Evolutionary conservation across 257 asterid species (phyloP), one percentile per base, ranked within the genome.

Genomic region (Capsicum baccatum): DNA sequence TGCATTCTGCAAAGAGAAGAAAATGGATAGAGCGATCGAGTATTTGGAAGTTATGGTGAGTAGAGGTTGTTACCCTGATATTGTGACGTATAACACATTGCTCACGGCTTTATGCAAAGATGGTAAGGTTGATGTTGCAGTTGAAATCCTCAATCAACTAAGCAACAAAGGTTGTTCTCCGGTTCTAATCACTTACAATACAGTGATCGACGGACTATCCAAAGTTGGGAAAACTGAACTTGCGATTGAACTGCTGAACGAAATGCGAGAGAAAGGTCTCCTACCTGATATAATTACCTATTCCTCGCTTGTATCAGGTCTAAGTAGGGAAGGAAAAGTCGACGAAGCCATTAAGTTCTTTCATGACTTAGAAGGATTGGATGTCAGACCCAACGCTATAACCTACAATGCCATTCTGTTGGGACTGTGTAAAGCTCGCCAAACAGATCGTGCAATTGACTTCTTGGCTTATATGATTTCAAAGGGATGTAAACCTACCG

Each of bases 41-140:
- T 95, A 92, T 89, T 87, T 95, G 12, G 98, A 95, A 92, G 86
- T 89, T 78, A 95, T 95, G 99, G 91, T 94, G 14, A 86, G 94
- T 5, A 86, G 95, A 64, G 97, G 97, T 6, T 95, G 98, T 81
- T 91, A 94, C 84, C 99, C 99, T 8, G 97, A 95, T 85, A 94
- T 92, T 12, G 98, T 95, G 86, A 95, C 98, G 19, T 95, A 95
- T 59, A 95, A 94, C 64, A 94, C 98, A 3, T 55, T 95, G 90
- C 97, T 95, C 85, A 91, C 97, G 0, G 97, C 97, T 37, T 88
- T 95, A 37, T 94, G 99, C 89, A 95, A 90, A 91, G 97, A 95
- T 0, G 97, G 97, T 84, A 92, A 92, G 87, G 98, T 89, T 83
- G 97, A 92, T 85, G 73, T 89, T 83, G 98, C 99, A 9, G 93